Percentiles rank a stretch among this genome's conserved stretches.
These are phyloP conservation scores for Ascochyta lentis DNA, from an alignment of 2,329 filamentous ascomycete species.

Conservation along the genomic window DNA sequence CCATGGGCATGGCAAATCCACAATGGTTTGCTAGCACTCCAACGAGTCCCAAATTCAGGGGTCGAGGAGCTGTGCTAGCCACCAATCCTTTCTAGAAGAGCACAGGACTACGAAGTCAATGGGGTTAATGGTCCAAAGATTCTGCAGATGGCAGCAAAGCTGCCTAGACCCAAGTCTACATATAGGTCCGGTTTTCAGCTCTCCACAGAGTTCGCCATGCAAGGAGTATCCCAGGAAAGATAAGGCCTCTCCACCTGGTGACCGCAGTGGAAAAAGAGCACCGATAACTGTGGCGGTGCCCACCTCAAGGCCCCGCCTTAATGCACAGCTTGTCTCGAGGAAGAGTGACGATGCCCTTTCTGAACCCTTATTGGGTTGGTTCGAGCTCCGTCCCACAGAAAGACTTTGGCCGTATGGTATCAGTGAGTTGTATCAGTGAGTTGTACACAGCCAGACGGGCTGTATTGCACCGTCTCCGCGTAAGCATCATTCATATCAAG, in stretches of 20 bases:
- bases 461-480: conserved; percentile 26
- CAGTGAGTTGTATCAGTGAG: conserved; percentile 5
- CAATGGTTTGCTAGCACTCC: neutral
- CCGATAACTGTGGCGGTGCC: neutral
- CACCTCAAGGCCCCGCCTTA: neutral
- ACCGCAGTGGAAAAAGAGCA: neutral
- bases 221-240: neutral
- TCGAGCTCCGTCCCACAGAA: conserved; percentile 8
- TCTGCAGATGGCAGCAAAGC: neutral
- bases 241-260: neutral
- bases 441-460: conserved; percentile 19
- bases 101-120: neutral
- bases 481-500: conserved; percentile 30
- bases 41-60: neutral
- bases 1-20: neutral
- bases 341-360: conserved; percentile 6
- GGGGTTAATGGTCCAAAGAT: conserved; percentile 1
- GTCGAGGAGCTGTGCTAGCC: neutral
- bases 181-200: conserved; percentile 7
- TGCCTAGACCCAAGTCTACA: conserved; percentile 1
- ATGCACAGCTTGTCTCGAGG: conserved; percentile 3
- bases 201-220: neutral
- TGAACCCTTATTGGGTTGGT: conserved; percentile 19
- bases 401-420: conserved; percentile 7
- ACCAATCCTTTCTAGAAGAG: neutral